Conservation (phyloP, 352 stramenopile species). For the Phytophthora macrochlamydospora region DNA sequence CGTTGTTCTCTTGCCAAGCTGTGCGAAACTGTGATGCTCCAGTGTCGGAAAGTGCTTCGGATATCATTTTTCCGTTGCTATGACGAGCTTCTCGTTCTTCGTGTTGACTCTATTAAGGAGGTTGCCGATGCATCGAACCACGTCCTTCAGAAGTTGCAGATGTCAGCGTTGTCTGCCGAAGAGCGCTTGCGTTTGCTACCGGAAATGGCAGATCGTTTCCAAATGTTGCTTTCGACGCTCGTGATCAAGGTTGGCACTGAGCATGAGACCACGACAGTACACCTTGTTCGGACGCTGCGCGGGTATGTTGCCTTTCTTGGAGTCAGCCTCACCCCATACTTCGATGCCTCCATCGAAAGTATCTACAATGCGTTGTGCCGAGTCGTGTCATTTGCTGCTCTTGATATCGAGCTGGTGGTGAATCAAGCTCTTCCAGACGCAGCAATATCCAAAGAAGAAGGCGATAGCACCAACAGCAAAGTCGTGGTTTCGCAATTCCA, state of each 20-base stretch:
- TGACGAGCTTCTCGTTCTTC: constrained; percentile 79
- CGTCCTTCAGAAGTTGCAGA: constrained; percentile 37
- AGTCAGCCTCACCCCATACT: constrained; percentile 35
- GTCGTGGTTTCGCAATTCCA: constrained; percentile 77
- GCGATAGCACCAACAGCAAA: neutral
- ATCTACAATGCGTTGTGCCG: constrained; percentile 55
- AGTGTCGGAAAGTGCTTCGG: constrained; percentile 52
- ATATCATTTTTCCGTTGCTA: constrained; percentile 77
- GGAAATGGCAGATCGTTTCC: constrained; percentile 67
- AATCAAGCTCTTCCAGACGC: constrained; percentile 42
- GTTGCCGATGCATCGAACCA: constrained; percentile 29
- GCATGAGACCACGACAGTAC: constrained; percentile 58
- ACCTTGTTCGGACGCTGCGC: constrained; percentile 69
- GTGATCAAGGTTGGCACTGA: constrained; percentile 64
- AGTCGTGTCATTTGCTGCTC: constrained; percentile 61
- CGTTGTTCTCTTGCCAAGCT: constrained; percentile 62
- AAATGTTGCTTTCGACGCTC: constrained; percentile 74
- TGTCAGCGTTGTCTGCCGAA: constrained; percentile 34
- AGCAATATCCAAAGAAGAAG: constrained; percentile 6
- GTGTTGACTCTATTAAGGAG: constrained; percentile 53
- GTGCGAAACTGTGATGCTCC: constrained; percentile 58
- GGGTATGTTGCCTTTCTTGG: constrained; percentile 71
- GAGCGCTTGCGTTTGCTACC: constrained; percentile 69
- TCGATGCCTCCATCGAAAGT: constrained; percentile 58
- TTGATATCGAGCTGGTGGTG: constrained; percentile 80